Conservation (phyloP, 306 rosid species). For the Spatholobus suberectus region DNA sequence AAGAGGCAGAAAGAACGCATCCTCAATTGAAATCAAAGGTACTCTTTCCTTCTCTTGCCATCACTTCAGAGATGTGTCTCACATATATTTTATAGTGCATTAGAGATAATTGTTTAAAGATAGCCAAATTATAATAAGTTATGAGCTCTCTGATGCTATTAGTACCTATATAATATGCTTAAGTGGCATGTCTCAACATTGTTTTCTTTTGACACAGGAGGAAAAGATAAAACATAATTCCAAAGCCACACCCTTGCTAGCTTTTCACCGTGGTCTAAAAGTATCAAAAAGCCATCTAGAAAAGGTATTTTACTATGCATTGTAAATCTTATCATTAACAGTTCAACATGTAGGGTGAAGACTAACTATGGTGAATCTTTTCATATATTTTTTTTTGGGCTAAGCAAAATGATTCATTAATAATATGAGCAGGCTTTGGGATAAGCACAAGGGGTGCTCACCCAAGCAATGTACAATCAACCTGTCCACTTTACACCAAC, state of each 20-base stretch:
- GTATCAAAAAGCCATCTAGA: constrained; percentile 45
- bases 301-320: constrained; percentile 51
- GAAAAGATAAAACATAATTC: constrained; percentile 51
- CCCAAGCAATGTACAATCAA: too few species aligned
- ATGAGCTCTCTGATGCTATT: not conserved
- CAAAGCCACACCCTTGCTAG: constrained; percentile 58
- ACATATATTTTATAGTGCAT: constrained; percentile 3
- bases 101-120: not conserved
- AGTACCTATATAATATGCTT: not conserved
- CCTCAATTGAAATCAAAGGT: constrained; percentile 72
- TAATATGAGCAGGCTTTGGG: too few species aligned
- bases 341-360: not conserved
- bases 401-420: too few species aligned
- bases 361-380: not conserved
- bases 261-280: constrained; percentile 48
- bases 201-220: constrained; percentile 48
- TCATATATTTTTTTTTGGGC: too few species aligned
- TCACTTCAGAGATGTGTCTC: constrained; percentile 2
- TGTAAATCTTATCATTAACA: not conserved
- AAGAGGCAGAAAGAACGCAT: constrained; percentile 50
- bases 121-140: not conserved
- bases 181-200: constrained; percentile 17
- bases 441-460: too few species aligned
- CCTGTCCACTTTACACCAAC: too few species aligned
- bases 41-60: constrained; percentile 17